phyloP scores from a whole-genome alignment of 805 yeast species.

The Myxozyma vanderwaltii region DNA sequence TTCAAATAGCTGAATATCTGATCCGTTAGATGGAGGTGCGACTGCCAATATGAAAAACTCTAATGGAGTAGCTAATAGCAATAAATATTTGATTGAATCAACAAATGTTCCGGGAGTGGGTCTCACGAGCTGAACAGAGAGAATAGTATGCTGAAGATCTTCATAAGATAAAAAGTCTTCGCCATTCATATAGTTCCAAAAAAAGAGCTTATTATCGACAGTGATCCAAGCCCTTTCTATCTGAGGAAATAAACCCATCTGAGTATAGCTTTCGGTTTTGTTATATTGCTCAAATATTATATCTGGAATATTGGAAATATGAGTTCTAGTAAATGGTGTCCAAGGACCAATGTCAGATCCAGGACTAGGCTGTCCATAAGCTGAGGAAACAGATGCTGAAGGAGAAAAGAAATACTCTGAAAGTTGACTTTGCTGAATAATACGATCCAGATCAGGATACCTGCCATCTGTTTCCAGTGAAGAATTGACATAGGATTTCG shows the following conservation, averaged over 20 bases:
- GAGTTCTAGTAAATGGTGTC: slow-evolving; percentile 73
- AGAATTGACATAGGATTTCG: slow-evolving; percentile 35
- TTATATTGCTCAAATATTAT: slow-evolving; percentile 72
- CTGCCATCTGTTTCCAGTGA: slow-evolving; percentile 39
- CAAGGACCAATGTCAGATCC: slow-evolving; percentile 35
- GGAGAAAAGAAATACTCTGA: slow-evolving; percentile 37
- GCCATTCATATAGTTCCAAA: slow-evolving; percentile 76
- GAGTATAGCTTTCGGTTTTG: slow-evolving; percentile 62
- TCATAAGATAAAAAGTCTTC: slow-evolving; percentile 79
- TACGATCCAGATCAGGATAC: slow-evolving; percentile 44
- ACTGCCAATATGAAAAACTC: slow-evolving; percentile 78
- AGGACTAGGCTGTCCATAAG: slow-evolving; percentile 2
- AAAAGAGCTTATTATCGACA: slow-evolving; percentile 73
- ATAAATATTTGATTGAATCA: slow-evolving; percentile 68
- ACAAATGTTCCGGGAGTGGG: slow-evolving; percentile 84
- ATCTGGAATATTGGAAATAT: slow-evolving; percentile 75
- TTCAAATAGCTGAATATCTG: slow-evolving; percentile 67
- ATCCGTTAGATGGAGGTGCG: slow-evolving; percentile 49
- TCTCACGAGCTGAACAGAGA: slow-evolving; percentile 72
- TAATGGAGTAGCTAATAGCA: slow-evolving; percentile 77
- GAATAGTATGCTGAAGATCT: slow-evolving; percentile 74
- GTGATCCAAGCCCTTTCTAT: slow-evolving; percentile 84
- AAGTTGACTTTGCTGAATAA: slow-evolving; percentile 39
- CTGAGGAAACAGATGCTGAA: not conserved
- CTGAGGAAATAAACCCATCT: slow-evolving; percentile 82